These are phyloP conservation scores for Dicorynia guianensis DNA, from an alignment of 306 rosid species.

Conservation along the genomic window DNA sequence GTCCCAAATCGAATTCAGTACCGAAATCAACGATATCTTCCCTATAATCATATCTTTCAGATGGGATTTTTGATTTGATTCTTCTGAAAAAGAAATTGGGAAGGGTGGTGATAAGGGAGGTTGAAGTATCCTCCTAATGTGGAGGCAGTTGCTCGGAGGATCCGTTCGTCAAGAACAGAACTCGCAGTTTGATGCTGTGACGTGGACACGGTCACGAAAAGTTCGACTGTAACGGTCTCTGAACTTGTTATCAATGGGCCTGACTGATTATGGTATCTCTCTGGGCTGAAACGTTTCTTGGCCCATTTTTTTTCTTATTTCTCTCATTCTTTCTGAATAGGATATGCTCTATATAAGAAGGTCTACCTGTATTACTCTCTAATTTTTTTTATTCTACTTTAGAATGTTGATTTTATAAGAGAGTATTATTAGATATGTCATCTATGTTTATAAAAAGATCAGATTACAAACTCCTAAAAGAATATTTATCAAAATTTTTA, in stretches of 20 bases:
- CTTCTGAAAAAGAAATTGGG: background rate
- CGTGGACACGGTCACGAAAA: slow-evolving; percentile 49
- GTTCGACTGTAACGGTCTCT: slow-evolving; percentile 54
- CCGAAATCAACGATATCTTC: background rate
- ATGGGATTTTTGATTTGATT: background rate
- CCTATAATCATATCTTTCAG: background rate
- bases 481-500: too few relatives aligned
- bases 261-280: background rate
- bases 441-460: too few relatives aligned
- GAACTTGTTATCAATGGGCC: slow-evolving; percentile 25
- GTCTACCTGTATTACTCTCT: too few relatives aligned
- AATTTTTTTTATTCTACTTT: too few relatives aligned
- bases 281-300: background rate
- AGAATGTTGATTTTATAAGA: too few relatives aligned
- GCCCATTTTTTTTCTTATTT: background rate
- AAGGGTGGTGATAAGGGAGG: background rate
- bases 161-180: slow-evolving; percentile 42
- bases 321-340: too few relatives aligned
- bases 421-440: too few relatives aligned
- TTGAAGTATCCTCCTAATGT: slow-evolving; percentile 31
- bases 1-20: background rate
- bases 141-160: slow-evolving; percentile 45
- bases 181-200: slow-evolving; percentile 38
- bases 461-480: too few relatives aligned
- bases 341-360: too few relatives aligned